phyloP scores from a whole-genome alignment of 306 rosid species.

The Vicia villosa region DNA sequence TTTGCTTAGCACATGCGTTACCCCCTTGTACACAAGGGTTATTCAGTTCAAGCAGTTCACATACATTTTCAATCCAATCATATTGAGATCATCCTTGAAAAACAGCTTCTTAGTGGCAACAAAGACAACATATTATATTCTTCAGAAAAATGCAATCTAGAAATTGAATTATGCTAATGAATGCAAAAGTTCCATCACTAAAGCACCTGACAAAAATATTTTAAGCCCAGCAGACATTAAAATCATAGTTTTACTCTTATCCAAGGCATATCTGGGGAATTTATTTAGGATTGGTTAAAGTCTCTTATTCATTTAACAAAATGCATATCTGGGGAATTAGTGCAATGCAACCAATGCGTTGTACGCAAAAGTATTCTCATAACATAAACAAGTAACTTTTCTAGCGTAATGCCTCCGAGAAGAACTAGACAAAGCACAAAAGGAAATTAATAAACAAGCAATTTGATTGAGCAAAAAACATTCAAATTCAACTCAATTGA shows the following conservation, averaged over 20 bases:
- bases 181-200: not conserved
- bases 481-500: conserved; percentile 11
- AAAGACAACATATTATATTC: not conserved
- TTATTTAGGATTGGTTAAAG: not conserved
- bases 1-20: not conserved
- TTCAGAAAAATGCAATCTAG: not conserved
- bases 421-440: not conserved
- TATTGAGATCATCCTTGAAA: not conserved
- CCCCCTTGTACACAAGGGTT: not conserved
- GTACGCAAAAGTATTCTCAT: conserved; percentile 4
- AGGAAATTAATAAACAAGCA: not conserved
- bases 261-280: not conserved
- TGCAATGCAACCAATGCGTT: not conserved
- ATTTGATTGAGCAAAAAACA: not conserved
- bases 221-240: not conserved
- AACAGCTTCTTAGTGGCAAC: not conserved
- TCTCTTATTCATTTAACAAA: conserved; percentile 2
- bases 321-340: conserved; percentile 5
- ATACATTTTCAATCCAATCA: not conserved
- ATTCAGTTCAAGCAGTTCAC: not conserved
- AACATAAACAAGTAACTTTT: conserved; percentile 5
- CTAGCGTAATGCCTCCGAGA: not conserved
- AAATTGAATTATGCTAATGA: not conserved
- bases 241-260: not conserved
- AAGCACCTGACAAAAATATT: not conserved